Evolutionary conservation across 2,329 filamentous ascomycete genomes (phyloP), one percentile per base, ranked within the genome.

Genomic region (Geosmithia putterillii): DNA sequence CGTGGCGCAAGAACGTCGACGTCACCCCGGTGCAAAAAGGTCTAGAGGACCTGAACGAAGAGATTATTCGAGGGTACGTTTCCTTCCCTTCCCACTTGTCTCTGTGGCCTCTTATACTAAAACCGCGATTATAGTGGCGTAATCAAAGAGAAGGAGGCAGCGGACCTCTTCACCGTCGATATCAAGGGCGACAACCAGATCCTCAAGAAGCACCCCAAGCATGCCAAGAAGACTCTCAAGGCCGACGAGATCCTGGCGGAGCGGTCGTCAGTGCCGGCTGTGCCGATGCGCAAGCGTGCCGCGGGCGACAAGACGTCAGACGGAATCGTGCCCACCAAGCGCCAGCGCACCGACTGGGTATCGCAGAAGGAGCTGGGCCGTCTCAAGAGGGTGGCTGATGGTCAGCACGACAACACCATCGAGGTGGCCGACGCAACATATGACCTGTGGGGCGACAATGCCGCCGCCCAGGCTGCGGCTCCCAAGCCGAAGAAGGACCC

Each of bases 1-100:
- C 92, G 25, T 98, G 92, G 92, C 78, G 92, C 58, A 98, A 96
- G 64, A 95, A 98, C 66, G 87, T 98, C 62, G 87, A 98, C 64
- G 77, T 96, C 48, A 83, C 86, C 22, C 82, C 94, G 48, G 77
- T 98, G 21, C 76, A 90, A 54, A 68, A 83, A 43, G 92, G 92
- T 47, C 76, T 98, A 28, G 82, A 88, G 49, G 74, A 84, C 56
- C 69, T 94, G 51, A 87, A 92, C 55, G 83, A 94, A 46, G 85
- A 96, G 67, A 83, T 95, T 48, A 92, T 94, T 51, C 76, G 82
- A 70, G 92, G 92, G 87, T 90, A 71, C 47, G 68, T 17, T 8
- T 38, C 21, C 8, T 8, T 12, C 12, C 17, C 35, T 37, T n/a
- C n/a, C 7, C 36, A 38, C 18, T 8, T 20, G 12, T 12, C 25